Evolutionary conservation across 2,329 filamentous ascomycete genomes (phyloP), one percentile per base, ranked within the genome.

Genomic region (Eutypa lata): DNA sequence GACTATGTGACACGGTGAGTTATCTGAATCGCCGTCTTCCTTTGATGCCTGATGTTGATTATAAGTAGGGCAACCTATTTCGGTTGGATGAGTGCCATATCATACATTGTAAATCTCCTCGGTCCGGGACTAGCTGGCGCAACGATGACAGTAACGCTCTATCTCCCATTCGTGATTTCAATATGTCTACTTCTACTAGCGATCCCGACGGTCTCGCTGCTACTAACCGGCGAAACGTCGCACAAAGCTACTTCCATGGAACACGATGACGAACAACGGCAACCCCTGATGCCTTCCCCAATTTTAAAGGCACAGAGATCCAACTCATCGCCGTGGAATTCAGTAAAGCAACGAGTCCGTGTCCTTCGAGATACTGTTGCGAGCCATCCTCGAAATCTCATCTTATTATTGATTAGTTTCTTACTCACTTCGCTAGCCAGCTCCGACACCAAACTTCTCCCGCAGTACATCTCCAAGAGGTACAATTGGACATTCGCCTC

Each of bases 381-480:
- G 5, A 71, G 65, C 50, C 72, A 73, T 31, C 69, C 73, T 2
- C 66, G 65, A 6, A 79, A 77, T 60, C 69, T 77, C 35, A 63
- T 65, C 2, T 63, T 80, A 2, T 58, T 78, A 2, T 70, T 79
- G 1, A 47, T 69, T 47, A 73, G 72, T 58, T 76, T 78, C 60
- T 68, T 79, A 49, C 70, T 79, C 52, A 75, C 76, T 1, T 75
- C 76, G 13, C 68, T 79, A 16, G 77, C 76, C 6, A 78, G 75
- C 61, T 76, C 76, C 21, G 77, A 80, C 55, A 79, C 76, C 16
- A 79, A 78, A 52, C 68, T 80, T 0, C 67, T 79, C 7, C 69
- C 76, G 2, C 76, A 78, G 53, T 79, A 79, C 57, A 78, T 79
- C 56, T 79, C 77, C 0, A 77, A 72, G 55, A 69, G 76, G 1